Conservation (phyloP, 176 grass and related monocot genomes). For the Poa pratensis region DNA sequence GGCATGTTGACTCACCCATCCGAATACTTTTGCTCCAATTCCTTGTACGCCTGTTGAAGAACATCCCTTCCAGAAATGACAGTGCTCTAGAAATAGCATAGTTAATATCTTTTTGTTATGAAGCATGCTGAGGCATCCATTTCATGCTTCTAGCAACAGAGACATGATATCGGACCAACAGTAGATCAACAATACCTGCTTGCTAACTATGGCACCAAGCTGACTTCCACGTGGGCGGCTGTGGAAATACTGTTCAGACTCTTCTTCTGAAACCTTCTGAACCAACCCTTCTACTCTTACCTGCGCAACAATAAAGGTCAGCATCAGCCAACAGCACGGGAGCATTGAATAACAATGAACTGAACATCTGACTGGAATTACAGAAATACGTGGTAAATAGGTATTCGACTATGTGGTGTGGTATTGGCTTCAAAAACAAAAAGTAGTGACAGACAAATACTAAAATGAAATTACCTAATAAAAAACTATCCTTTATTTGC, state of each 20-base stretch:
- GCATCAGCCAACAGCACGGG: slow-evolving; percentile 25
- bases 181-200: slow-evolving; percentile 65
- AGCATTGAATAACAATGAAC: neutral
- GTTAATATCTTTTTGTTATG: slow-evolving; percentile 18
- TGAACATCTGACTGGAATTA: slow-evolving; percentile 5
- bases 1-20: slow-evolving; percentile 64
- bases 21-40: slow-evolving; percentile 82
- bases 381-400: neutral
- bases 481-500: neutral
- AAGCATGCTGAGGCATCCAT: neutral
- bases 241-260: slow-evolving; percentile 96
- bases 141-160: slow-evolving; percentile 24
- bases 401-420: neutral
- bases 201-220: slow-evolving; percentile 91
- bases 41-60: slow-evolving; percentile 72
- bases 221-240: slow-evolving; percentile 95
- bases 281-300: slow-evolving; percentile 93
- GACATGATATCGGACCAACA: neutral
- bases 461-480: neutral
- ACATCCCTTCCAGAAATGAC: slow-evolving; percentile 72
- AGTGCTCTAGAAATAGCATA: slow-evolving; percentile 66
- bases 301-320: slow-evolving; percentile 50
- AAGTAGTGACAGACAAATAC: neutral
- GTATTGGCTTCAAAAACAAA: neutral
- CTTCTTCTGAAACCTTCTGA: slow-evolving; percentile 83